A percentile compares a stretch with the other conserved stretches of the same genome.
phyloP scores from a whole-genome alignment of 768 basidiomycete species.

The Calocybe gangraenosa region DNA sequence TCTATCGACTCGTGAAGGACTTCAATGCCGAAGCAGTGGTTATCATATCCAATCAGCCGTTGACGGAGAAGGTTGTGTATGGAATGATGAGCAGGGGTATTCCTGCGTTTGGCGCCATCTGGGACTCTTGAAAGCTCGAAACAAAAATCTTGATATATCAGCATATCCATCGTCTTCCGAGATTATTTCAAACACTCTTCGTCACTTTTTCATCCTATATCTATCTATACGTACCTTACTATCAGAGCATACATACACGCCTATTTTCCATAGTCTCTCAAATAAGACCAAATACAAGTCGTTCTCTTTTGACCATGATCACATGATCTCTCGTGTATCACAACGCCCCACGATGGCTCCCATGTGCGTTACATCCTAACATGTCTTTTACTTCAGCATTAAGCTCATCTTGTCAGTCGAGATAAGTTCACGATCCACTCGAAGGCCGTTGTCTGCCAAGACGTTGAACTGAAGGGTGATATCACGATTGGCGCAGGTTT shows the following conservation, averaged over 20 bases:
- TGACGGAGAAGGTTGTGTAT: constrained; percentile 56
- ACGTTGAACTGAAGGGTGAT: constrained; percentile 92
- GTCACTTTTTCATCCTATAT: neutral
- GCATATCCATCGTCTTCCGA: neutral
- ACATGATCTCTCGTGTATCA: neutral
- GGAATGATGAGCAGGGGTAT: constrained; percentile 56
- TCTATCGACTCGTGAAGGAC: constrained; percentile 40
- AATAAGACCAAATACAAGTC: neutral
- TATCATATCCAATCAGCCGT: constrained; percentile 54
- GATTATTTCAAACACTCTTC: neutral
- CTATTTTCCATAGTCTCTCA: neutral
- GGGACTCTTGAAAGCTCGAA: constrained; percentile 36
- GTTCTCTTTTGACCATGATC: neutral
- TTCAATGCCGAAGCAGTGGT: constrained; percentile 51
- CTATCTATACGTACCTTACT: neutral
- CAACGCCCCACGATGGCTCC: constrained; percentile 16
- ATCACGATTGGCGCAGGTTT: constrained; percentile 86
- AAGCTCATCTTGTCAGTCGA: constrained; percentile 43
- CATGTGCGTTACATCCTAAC: constrained; percentile 6
- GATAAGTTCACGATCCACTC: constrained; percentile 90
- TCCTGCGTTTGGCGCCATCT: constrained; percentile 59
- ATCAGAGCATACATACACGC: neutral
- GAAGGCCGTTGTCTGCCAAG: constrained; percentile 86
- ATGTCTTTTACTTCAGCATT: neutral
- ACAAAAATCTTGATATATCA: too few relatives aligned